Base-by-base conservation (phyloP, 2,329 filamentous ascomycete genomes). In the Raffaelea deltoideospora region DNA sequence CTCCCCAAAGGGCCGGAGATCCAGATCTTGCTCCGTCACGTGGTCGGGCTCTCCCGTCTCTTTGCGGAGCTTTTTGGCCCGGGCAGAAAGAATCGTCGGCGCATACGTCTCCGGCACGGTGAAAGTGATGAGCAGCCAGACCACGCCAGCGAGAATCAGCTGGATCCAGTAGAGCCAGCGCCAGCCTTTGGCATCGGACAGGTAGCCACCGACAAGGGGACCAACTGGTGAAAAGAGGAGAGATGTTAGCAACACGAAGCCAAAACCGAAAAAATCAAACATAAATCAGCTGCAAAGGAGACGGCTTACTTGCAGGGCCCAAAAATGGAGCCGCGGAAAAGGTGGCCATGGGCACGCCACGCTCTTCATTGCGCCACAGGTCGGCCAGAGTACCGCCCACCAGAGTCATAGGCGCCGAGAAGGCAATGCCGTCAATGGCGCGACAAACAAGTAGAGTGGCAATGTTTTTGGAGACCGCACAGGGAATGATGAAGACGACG, bases 311-410 rank as follows among this genome's bases (percentile, higher is more conserved):
- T 2, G 80, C 82, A 34, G 84, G 84, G 0, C 84, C 84, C 31
- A 88, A 67, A 51, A 90, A 90, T 0, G 84, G 84, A 1, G 83
- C 83, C 3, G 83, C 82, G 11, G 72, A 79, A 54, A 90, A 92
- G 14, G 80, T 79, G 3, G 83, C 83, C 83, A 92, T 90, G 15
- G 84, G 81, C 2, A 90, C 78, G 49, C 83, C 84, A 37, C 84
- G 70, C 57, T 92, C 83, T 52, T 90, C 83, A 35, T 77, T 83
- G 41, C 61, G 74, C 82, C 82, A 92, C n/a, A 90, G 56, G 59
- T 92, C 84, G 10, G 83, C 79, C 6, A 92, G 59, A 1, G 81
- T 88, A 9, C 84, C 84, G 31, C 83, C 84, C 9, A 87, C 83
- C 1, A 90, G 65, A 0, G 83, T 88, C 79, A 92, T 88, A 3